Evolutionary conservation across 106 monocot species (phyloP).

Genomic region (Acanthochlamys bracteata): DNA sequence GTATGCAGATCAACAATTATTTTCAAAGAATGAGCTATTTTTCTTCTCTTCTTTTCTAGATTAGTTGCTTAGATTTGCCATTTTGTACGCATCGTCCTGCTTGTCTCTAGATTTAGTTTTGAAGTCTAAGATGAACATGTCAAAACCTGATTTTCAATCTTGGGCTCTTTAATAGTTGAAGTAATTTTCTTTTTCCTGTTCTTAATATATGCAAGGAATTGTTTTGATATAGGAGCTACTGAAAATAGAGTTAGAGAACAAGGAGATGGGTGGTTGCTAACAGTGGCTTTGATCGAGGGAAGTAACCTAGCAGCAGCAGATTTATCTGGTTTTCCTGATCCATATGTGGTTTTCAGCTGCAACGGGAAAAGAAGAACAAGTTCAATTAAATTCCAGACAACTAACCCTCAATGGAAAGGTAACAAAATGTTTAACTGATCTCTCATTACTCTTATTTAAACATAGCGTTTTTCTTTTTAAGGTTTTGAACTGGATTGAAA

Average conservation of each 20-base stretch:
- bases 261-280: constrained; percentile 86
- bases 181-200: neutral
- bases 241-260: constrained; percentile 88
- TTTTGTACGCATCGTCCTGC: too few relatives aligned
- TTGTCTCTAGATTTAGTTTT: too few relatives aligned
- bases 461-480: too few relatives aligned
- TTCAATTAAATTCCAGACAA: constrained; percentile 79
- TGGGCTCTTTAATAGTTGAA: too few relatives aligned
- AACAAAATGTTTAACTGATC: constrained; percentile 2
- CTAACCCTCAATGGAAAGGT: constrained; percentile 83
- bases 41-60: too few relatives aligned
- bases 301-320: constrained; percentile 32
- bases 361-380: constrained; percentile 71
- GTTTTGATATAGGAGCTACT: too few relatives aligned
- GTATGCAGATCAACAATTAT: too few relatives aligned
- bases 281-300: constrained; percentile 86
- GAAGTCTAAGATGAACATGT: too few relatives aligned
- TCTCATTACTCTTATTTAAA: neutral
- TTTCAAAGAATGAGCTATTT: too few relatives aligned
- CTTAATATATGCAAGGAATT: too few relatives aligned
- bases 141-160: too few relatives aligned
- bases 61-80: too few relatives aligned
- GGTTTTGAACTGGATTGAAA: neutral
- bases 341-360: constrained; percentile 76
- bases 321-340: constrained; percentile 54